Conservation (phyloP, 148 eudicot genomes). For the Amaranthus hypochondriacus region DNA sequence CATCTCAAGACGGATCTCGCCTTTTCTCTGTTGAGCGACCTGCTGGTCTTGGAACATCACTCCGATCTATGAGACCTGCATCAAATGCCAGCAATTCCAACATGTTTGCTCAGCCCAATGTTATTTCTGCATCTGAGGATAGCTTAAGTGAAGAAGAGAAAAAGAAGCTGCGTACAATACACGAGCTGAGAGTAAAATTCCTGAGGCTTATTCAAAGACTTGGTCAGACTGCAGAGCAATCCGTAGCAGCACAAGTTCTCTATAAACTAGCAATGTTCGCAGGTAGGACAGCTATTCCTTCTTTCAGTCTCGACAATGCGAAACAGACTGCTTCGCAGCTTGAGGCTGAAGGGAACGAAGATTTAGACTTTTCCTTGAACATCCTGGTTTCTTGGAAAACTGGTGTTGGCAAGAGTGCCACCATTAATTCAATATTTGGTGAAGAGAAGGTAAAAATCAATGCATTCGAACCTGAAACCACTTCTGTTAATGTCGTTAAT, state of each 20-base stretch:
- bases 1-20: conserved; percentile 81
- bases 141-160: conserved; percentile 76
- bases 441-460: conserved; percentile 72
- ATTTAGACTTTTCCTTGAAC: conserved; percentile 66
- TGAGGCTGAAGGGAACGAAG: conserved; percentile 65
- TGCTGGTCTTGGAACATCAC: conserved; percentile 82
- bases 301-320: conserved; percentile 73
- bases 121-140: conserved; percentile 41
- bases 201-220: conserved; percentile 80
- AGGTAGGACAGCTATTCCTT: conserved; percentile 58
- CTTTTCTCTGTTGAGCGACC: conserved; percentile 96
- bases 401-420: conserved; percentile 97
- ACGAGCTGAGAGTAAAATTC: conserved; percentile 69
- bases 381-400: conserved; percentile 79
- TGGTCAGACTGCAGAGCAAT: conserved; percentile 72
- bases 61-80: conserved; percentile 54
- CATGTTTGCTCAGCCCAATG: conserved; percentile 40
- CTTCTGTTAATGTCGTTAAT: conserved; percentile 48
- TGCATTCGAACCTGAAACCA: conserved; percentile 70
- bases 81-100: conserved; percentile 42
- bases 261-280: conserved; percentile 71
- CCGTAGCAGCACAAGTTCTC: conserved; percentile 80
- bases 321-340: conserved; percentile 59
- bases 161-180: conserved; percentile 69
- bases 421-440: conserved; percentile 80